Percentiles rank a stretch among this genome's conserved stretches.
Conservation (phyloP, 2,329 filamentous ascomycete species). For the Apiospora kogelbergensis region DNA sequence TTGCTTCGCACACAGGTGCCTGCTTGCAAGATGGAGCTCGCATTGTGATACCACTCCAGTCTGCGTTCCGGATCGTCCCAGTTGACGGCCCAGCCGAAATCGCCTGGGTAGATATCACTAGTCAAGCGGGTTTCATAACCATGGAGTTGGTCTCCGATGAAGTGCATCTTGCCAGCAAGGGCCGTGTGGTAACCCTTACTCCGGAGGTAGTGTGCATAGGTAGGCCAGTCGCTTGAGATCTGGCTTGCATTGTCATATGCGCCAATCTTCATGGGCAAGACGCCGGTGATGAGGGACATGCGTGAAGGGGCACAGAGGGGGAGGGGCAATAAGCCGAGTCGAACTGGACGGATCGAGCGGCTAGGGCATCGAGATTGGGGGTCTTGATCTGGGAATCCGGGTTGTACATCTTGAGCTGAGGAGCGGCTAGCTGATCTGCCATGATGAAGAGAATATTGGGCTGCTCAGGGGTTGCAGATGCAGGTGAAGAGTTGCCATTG, state of each 20-base stretch:
- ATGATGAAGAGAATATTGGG: conserved; percentile 92
- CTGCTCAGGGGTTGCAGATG: conserved; percentile 36
- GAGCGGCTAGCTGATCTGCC: conserved; percentile 92
- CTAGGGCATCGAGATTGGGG: conserved; percentile 82
- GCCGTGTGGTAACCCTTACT: conserved; percentile 85
- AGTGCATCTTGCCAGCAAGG: conserved; percentile 96
- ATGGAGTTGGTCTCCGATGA: conserved; percentile 91
- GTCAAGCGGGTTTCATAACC: conserved; percentile 91
- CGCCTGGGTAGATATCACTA: conserved; percentile 93
- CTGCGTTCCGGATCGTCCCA: conserved; percentile 88
- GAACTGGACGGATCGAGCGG: conserved; percentile 81
- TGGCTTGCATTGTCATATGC: conserved; percentile 90
- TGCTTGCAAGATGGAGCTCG: conserved; percentile 88
- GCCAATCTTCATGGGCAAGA: conserved; percentile 86
- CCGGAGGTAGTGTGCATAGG: conserved; percentile 89
- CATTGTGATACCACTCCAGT: conserved; percentile 95
- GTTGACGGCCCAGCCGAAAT: conserved; percentile 93
- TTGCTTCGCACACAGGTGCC: conserved; percentile 88
- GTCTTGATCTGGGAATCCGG: conserved; percentile 86
- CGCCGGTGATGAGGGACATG: conserved; percentile 92
- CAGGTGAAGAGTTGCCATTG: neutral
- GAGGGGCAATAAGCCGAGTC: conserved; percentile 94
- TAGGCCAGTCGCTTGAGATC: conserved; percentile 80
- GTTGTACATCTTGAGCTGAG: conserved; percentile 90
- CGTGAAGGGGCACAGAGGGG: conserved; percentile 86